Evolutionary conservation across 176 grass and related monocot species (phyloP), one percentile per base, ranked within the genome.

Genomic region (Rhynchospora breviuscula): DNA sequence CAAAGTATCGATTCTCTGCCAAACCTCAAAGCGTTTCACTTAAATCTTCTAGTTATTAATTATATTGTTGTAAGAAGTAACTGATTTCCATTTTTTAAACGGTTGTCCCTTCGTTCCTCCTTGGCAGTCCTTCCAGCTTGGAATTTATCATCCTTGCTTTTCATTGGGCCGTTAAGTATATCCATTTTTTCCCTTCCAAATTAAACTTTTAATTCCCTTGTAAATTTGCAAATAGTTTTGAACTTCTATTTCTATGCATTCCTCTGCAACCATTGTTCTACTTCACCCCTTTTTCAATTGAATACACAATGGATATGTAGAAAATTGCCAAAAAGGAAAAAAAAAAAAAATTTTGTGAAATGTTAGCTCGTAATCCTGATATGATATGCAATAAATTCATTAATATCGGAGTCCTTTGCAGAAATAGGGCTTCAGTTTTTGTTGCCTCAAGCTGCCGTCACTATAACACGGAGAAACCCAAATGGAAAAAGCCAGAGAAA

Each of bases 401-500:
- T 26, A 22, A 64, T 67, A 22, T 64, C 15, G 47, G 40, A 66
- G 59, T 17, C 44, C 23, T 82, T 49, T 82, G 79, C 60, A 67
- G n/a, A 64, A 66, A 4, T 13, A 66, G 61, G 43, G 79, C 61
- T 82, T 26, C 79, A 10, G 3, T 66, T 65, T 47, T 45, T 53
- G 19, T 64, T 26, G 61, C 79, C 79, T 82, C 61, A 6, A 63
- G 79, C 26, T 67, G 51, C 19, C 46, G 33, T 7, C 31, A 44
- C 43, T 17, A 49, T 43, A 82, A 65, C 33, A 35, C 43, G 25
- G 63, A 67, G 43, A 49, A 26, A 48, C 79, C 61, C 49, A 52
- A 26, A 49, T 94, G 94, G 92, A 81, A 79, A 85, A 97, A 83
- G 26, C 94, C 94, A 7, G 88, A 89, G 69, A 70, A 1, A 6